A percentile compares a stretch with the other conserved stretches of the same genome.
These are phyloP conservation scores for Hepatocystis sp. DNA, from an alignment of 169 alveolate genomes.

Conservation along the genomic window DNA sequence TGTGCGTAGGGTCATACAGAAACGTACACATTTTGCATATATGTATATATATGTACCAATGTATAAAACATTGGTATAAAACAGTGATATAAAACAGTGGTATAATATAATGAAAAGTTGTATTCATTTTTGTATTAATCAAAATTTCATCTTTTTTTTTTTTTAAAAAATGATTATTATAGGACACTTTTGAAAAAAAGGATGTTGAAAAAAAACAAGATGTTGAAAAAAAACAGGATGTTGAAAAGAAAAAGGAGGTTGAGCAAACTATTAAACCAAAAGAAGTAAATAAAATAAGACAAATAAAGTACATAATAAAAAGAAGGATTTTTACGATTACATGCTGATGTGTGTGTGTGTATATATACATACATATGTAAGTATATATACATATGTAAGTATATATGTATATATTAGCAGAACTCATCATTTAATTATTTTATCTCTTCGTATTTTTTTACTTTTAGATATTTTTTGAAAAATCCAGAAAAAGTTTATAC, in stretches of 20 bases:
- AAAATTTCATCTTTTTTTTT: neutral
- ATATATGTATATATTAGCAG: too few species aligned
- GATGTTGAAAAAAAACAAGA: constrained; percentile 62
- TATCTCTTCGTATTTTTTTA: neutral
- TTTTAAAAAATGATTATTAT: neutral
- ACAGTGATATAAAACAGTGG: too few species aligned
- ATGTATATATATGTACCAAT: neutral
- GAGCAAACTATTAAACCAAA: constrained; percentile 41
- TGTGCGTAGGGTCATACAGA: neutral
- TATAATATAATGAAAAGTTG: neutral
- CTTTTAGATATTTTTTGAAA: constrained; percentile 51
- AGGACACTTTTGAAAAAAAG: constrained; percentile 46
- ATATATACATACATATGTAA: neutral
- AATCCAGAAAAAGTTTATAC: constrained; percentile 54
- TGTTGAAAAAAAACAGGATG: too few species aligned
- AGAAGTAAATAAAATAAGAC: constrained; percentile 27
- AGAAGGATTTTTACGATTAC: neutral
- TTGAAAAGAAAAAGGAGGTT: too few species aligned
- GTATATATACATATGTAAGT: neutral
- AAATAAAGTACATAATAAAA: neutral
- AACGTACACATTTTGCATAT: neutral
- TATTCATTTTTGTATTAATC: neutral
- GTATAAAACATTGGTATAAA: too few species aligned
- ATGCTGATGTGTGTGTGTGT: neutral
- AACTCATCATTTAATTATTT: too few species aligned